phyloP scores from a whole-genome alignment of 2,329 filamentous ascomycete species.

The Aspergillus latus region DNA sequence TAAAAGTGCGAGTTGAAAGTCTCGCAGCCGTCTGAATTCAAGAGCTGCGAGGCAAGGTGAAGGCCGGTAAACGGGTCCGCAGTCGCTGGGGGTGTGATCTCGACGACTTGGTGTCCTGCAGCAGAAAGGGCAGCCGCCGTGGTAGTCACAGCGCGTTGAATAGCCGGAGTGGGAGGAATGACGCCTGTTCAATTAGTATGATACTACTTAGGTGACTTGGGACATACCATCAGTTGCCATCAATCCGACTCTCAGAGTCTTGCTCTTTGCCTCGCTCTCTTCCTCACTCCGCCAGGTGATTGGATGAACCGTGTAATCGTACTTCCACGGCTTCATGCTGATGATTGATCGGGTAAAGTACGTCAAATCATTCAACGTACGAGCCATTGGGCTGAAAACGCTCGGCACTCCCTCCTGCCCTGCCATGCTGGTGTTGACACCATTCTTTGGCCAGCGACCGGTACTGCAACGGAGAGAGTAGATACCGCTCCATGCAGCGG shows the following conservation, averaged over 20 bases:
- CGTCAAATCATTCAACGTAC: constrained; percentile 75
- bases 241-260: constrained; percentile 71
- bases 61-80: constrained; percentile 78
- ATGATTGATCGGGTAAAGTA: constrained; percentile 82
- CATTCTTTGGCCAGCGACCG: constrained; percentile 84
- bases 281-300: constrained; percentile 71
- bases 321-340: constrained; percentile 81
- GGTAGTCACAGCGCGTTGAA: constrained; percentile 70
- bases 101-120: constrained; percentile 72
- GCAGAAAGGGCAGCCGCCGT: constrained; percentile 67
- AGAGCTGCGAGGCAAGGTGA: constrained; percentile 71
- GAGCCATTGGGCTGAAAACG: constrained; percentile 89
- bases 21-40: constrained; percentile 79
- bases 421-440: constrained; percentile 82
- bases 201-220: background rate
- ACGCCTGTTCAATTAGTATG: constrained; percentile 52
- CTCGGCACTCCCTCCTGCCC: constrained; percentile 88
- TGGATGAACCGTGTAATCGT: constrained; percentile 82
- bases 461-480: constrained; percentile 85
- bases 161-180: constrained; percentile 82
- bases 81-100: constrained; percentile 65
- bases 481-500: constrained; percentile 86
- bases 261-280: constrained; percentile 59
- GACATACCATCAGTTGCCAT: constrained; percentile 66
- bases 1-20: constrained; percentile 77